Percentiles rank a stretch among this genome's conserved stretches.
These are phyloP conservation scores for Coniferiporia weirii DNA, from an alignment of 1,284 basidiomycete species.

Conservation along the genomic window DNA sequence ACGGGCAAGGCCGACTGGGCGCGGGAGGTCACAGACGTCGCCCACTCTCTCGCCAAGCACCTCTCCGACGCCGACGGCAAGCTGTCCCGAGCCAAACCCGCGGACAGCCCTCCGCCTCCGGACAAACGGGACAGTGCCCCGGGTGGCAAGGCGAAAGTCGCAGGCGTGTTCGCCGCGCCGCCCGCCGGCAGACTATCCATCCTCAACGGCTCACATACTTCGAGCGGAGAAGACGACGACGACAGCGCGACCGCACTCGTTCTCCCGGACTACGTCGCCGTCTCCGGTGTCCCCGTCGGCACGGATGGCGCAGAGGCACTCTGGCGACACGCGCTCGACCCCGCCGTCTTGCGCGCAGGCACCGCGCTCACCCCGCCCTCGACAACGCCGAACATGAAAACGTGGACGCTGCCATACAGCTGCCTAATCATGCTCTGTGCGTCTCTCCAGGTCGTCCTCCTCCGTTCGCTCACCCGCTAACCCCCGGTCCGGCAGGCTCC, in stretches of 20 bases:
- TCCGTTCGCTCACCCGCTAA: background rate
- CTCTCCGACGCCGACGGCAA: constrained; percentile 35
- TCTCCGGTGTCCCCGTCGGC: constrained; percentile 63
- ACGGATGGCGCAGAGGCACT: constrained; percentile 62
- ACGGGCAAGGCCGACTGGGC: constrained; percentile 88
- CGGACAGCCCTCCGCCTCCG: constrained; percentile 26
- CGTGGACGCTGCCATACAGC: constrained; percentile 72
- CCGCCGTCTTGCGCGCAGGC: constrained; percentile 44
- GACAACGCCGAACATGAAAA: constrained; percentile 44
- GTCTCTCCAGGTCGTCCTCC: constrained; percentile 24
- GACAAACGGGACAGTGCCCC: constrained; percentile 17
- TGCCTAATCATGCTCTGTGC: constrained; percentile 79
- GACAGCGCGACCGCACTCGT: constrained; percentile 69
- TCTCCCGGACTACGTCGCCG: constrained; percentile 85
- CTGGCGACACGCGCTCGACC: constrained; percentile 59
- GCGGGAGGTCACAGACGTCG: constrained; percentile 64
- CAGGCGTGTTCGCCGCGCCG: constrained; percentile 54
- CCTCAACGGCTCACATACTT: constrained; percentile 75
- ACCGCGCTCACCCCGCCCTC: constrained; percentile 22
- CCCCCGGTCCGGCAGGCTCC: constrained; percentile 54
- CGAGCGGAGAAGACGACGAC: constrained; percentile 52
- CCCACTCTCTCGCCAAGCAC: constrained; percentile 62
- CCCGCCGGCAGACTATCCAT: constrained; percentile 62
- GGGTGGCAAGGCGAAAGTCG: constrained; percentile 21
- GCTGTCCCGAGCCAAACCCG: constrained; percentile 25